Conservation (phyloP, 371 early-diverging fungal genomes). For the Mortierella sp. region DNA sequence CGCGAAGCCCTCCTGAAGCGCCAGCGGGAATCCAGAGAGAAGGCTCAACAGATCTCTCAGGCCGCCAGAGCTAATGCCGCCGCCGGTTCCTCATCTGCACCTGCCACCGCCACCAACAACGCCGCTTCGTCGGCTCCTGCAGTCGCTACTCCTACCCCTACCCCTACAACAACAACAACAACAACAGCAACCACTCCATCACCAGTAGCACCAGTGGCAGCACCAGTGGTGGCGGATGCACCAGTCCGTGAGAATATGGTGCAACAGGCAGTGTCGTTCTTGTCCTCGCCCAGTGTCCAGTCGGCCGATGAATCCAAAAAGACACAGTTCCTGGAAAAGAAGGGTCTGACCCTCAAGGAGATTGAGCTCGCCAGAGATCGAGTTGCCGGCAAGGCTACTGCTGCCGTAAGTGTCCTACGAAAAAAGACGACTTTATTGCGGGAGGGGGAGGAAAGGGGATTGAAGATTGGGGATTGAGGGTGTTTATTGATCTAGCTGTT, state of each 20-base stretch:
- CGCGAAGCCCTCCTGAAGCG: slow-evolving; percentile 48
- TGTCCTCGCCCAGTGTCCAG: slow-evolving; percentile 69
- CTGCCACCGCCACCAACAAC: background rate
- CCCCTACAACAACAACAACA: slow-evolving; percentile 10
- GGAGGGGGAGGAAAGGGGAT: background rate
- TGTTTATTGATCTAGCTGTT: background rate
- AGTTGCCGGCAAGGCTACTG: slow-evolving; percentile 16
- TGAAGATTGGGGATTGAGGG: background rate
- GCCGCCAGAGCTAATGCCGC: slow-evolving; percentile 45
- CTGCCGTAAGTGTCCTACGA: slow-evolving; percentile 26
- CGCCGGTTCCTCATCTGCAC: background rate
- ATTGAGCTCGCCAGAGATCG: slow-evolving; percentile 69
- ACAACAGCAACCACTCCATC: background rate
- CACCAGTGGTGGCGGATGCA: slow-evolving; percentile 18
- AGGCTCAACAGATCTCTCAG: slow-evolving; percentile 52
- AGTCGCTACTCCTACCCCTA: background rate
- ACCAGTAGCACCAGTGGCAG: background rate
- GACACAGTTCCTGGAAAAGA: slow-evolving; percentile 71
- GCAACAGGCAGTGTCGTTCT: slow-evolving; percentile 69
- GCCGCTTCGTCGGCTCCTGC: background rate
- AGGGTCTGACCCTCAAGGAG: slow-evolving; percentile 69
- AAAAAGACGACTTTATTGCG: too few species aligned
- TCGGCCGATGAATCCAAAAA: slow-evolving; percentile 71
- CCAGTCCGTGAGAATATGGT: slow-evolving; percentile 68
- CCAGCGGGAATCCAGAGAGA: slow-evolving; percentile 45